These are phyloP conservation scores for Clitopilus passeckerianus DNA, from an alignment of 768 basidiomycete species.

Conservation along the genomic window DNA sequence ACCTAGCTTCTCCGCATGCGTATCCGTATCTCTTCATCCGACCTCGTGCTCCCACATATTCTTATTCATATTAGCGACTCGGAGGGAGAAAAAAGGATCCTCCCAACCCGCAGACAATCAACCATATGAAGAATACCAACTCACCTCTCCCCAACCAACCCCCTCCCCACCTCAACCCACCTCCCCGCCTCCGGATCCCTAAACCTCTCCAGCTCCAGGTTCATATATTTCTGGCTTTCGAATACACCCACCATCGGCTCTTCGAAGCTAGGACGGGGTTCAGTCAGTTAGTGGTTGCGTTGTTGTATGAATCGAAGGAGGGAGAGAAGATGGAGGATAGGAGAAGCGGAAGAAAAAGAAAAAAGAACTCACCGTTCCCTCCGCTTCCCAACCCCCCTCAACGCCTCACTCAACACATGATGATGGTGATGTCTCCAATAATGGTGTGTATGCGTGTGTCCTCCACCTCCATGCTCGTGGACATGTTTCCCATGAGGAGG, in stretches of 20 bases:
- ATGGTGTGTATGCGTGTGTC: slow-evolving; percentile 1
- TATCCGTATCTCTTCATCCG: too few species aligned
- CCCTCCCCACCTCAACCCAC: slow-evolving; percentile 36
- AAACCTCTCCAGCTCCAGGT: slow-evolving; percentile 54
- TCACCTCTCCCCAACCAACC: slow-evolving; percentile 42
- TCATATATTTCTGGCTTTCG: slow-evolving; percentile 65
- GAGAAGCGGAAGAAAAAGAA: slow-evolving; percentile 24
- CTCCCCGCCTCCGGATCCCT: slow-evolving; percentile 41
- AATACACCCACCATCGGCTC: slow-evolving; percentile 61
- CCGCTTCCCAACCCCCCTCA: background rate
- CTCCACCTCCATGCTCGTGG: background rate
- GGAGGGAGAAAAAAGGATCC: too few species aligned
- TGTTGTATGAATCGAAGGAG: too few species aligned
- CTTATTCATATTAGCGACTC: too few species aligned
- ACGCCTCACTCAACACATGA: slow-evolving; percentile 22
- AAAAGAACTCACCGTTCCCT: background rate
- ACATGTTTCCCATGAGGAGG: background rate
- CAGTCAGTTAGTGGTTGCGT: too few species aligned
- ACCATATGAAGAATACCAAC: too few species aligned
- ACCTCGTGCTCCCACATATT: too few species aligned
- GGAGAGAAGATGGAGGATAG: slow-evolving; percentile 27
- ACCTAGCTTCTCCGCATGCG: too few species aligned
- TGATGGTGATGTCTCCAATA: slow-evolving; percentile 27
- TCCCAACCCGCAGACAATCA: too few species aligned
- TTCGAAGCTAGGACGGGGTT: slow-evolving; percentile 36